Evolutionary conservation across 305 asterid genomes (phyloP).

Genomic region (Fraxinus angustifolia): DNA sequence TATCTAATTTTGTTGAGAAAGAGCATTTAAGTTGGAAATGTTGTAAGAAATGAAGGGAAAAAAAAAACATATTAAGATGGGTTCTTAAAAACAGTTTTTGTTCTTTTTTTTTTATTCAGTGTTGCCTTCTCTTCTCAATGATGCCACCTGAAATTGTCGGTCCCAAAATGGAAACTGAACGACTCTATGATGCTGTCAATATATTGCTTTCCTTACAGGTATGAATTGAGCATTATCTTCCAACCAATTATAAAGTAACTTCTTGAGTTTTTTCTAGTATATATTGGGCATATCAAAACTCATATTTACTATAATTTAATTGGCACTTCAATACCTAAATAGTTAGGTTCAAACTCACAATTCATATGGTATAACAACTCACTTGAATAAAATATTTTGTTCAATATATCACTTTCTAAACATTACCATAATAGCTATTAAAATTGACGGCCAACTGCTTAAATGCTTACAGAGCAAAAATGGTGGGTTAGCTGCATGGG

Average conservation of each 20-base stretch:
- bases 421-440: background rate
- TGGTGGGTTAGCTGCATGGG: constrained; percentile 96
- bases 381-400: background rate
- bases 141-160: constrained; percentile 82
- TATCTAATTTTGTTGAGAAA: constrained; percentile 15
- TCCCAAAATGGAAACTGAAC: constrained; percentile 54
- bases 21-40: background rate
- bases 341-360: background rate
- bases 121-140: constrained; percentile 71
- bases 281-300: background rate
- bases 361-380: background rate
- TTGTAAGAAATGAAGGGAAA: background rate
- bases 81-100: background rate
- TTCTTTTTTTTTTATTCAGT: constrained; percentile 34
- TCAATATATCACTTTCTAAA: background rate
- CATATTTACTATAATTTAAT: background rate
- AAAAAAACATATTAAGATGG: background rate
- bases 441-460: background rate
- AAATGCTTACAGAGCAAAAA: constrained; percentile 65
- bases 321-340: background rate
- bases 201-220: constrained; percentile 73
- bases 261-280: background rate
- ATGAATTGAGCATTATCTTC: background rate
- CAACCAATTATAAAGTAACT: background rate
- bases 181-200: constrained; percentile 74